Evolutionary conservation across 768 basidiomycete genomes (phyloP), one percentile per base, ranked within the genome.

Genomic region (Rickenella mellea): DNA sequence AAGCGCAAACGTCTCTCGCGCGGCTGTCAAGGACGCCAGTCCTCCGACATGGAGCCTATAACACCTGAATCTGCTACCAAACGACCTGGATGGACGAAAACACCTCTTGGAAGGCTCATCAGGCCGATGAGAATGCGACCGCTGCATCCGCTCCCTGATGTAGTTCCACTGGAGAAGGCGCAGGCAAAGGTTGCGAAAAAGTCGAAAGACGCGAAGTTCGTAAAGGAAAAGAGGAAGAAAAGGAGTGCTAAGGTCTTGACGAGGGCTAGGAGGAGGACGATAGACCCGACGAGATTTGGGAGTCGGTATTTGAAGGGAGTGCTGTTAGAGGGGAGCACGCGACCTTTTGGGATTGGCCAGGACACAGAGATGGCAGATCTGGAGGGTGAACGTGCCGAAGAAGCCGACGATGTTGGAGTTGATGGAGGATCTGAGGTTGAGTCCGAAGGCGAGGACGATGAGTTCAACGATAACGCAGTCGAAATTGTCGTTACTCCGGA

Each of bases 121-220:
- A 67, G 71, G 3, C 79, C 82, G 2, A 63, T 85, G 49, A 70
- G 76, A 29, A 85, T 86, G 73, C 71, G 85, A 4, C 87, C 89
- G 3, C 59, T 54, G 7, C 71, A 68, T 29, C 84, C 86, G 2
- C 58, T 91, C 1, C 64, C 66, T 11, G 59, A 55, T 5, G 57
- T 56, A 7, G n/a, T n/a, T 28, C 41, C 9, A 27, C 36, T 22
- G n/a, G 24, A 6, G 17, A 11, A 10, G 9, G 11, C 15, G 19
- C 33, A 17, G 33, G 15, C 24, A 17, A 19, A 17, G 3, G 33
- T 17, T 36, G 33, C 19, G 33, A 17, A 36, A 11, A 36, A 36
- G 15, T 11, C 24, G 24, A 43, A 28, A 46, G 15, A 5, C 26
- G 26, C 14, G 6, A 33, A 14, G 29, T 19, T 10, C 15, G n/a